phyloP scores from a whole-genome alignment of 78 protist genomes.

The Pelomyxa schiedti region DNA sequence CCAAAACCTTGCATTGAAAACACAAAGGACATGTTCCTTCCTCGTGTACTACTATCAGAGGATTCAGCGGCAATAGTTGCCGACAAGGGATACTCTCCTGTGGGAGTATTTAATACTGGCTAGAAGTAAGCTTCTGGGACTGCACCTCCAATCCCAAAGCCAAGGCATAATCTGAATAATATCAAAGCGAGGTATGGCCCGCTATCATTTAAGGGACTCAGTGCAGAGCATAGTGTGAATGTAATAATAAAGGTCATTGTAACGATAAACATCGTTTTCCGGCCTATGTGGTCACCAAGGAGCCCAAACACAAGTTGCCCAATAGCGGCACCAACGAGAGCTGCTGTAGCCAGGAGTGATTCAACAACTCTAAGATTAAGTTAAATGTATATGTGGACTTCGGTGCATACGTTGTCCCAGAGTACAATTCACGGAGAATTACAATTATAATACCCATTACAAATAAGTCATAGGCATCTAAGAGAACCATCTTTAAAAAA shows the following conservation, averaged over 20 bases:
- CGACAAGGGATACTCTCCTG: constrained; percentile 60
- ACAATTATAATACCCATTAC: too few relatives aligned
- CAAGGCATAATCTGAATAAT: constrained; percentile 49
- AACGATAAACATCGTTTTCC: not conserved
- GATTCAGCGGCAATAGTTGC: constrained; percentile 51
- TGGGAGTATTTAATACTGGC: too few relatives aligned
- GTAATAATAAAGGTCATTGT: constrained; percentile 23
- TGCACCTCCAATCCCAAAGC: constrained; percentile 70
- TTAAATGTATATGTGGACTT: too few relatives aligned
- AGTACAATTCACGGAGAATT: too few relatives aligned
- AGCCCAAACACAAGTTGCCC: constrained; percentile 51
- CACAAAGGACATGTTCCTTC: constrained; percentile 36
- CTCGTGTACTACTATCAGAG: constrained; percentile 16
- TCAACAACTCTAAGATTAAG: too few relatives aligned
- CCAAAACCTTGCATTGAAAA: constrained; percentile 77
- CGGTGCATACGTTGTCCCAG: too few relatives aligned
- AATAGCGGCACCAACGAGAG: too few relatives aligned
- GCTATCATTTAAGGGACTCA: constrained; percentile 2
- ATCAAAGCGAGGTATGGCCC: constrained; percentile 23
- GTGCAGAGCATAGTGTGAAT: constrained; percentile 21
- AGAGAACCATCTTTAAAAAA: too few relatives aligned
- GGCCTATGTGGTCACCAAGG: constrained; percentile 39
- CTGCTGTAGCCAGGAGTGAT: too few relatives aligned
- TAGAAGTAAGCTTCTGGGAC: not conserved
- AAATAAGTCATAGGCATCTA: too few relatives aligned